Evolutionary conservation across 2,329 filamentous ascomycete genomes (phyloP), one percentile per base, ranked within the genome.

Genomic region (Pseudopyrenochaeta lycopersici): DNA sequence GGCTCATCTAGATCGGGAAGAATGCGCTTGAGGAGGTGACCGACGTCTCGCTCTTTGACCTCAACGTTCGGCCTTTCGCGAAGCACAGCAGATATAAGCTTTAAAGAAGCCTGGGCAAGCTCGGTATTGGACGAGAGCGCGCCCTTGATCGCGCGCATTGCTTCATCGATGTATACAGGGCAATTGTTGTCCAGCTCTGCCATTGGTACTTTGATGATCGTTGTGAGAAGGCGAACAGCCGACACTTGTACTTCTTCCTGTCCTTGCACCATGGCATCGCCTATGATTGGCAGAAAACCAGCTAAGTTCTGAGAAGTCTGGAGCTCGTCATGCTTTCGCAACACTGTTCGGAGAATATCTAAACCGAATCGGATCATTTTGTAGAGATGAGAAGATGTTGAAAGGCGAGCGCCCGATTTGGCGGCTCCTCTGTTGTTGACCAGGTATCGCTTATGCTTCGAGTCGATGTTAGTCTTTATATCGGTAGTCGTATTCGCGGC

Each of bases 191-290:
- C 88, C 38, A 90, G 82, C 51, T 88, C 81, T 1, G 82, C 81
- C 63, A 97, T 84, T 0, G 91, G 91, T 4, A 97, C 89, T 70
- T 91, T 94, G 75, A 92, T 88, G 54, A 98, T 88, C 1, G 91
- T 88, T 0, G 88, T 89, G 21, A 99, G 82, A n/a, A 98, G 81
- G 58, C 92, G 88, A 70, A 98, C 88, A 10, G 92, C 88, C 1
- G 94, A 89, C 30, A 96, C 86, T 78, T 96, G 95, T 54, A 99
- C 90, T 72, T 99, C 95, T 68, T 98, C 94, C 69, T 97, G 91
- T 1, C 87, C 88, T 62, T 88, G 88, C 7, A 97, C 82, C 38
- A 98, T 82, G 0, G 91, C 88, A 75, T 99, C 95, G 48, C 94
- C 93, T 30, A 98, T 83, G 53, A 97, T 88, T 0, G 92, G 92